Evolutionary conservation across 306 rosid genomes (phyloP).

Genomic region (Adenanthera pavonina): DNA sequence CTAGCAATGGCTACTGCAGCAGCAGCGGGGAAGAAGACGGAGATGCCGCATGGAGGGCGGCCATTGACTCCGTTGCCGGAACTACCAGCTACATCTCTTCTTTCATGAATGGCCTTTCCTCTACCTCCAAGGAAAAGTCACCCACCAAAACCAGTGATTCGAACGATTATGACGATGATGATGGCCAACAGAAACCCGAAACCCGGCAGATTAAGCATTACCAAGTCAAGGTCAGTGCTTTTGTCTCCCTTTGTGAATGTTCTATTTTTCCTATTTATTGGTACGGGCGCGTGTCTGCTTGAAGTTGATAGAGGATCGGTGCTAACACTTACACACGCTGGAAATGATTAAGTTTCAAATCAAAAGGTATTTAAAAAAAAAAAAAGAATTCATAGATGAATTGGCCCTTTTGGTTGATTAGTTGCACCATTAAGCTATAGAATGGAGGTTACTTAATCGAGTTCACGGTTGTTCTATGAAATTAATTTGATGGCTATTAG

Average conservation of each 20-base stretch:
- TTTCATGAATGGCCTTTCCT: constrained; percentile 40
- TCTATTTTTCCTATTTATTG: background rate
- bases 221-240: constrained; percentile 77
- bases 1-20: constrained; percentile 47
- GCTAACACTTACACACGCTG: background rate
- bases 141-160: constrained; percentile 23
- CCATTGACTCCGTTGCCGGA: constrained; percentile 72
- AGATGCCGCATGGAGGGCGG: constrained; percentile 75
- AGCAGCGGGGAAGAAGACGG: constrained; percentile 92
- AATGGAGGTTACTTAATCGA: background rate
- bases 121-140: constrained; percentile 28
- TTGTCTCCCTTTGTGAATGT: background rate
- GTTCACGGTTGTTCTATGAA: constrained; percentile 22
- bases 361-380: background rate
- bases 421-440: background rate
- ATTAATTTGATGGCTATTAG: constrained; percentile 15
- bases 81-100: constrained; percentile 55
- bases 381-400: background rate
- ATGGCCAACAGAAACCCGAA: constrained; percentile 43
- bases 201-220: constrained; percentile 65
- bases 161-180: constrained; percentile 17
- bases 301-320: background rate
- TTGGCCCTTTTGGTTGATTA: constrained; percentile 3
- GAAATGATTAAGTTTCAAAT: background rate
- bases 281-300: background rate